These are phyloP conservation scores for Kodamaea neixiangensis DNA, from an alignment of 805 yeast genomes.

Conservation along the genomic window DNA sequence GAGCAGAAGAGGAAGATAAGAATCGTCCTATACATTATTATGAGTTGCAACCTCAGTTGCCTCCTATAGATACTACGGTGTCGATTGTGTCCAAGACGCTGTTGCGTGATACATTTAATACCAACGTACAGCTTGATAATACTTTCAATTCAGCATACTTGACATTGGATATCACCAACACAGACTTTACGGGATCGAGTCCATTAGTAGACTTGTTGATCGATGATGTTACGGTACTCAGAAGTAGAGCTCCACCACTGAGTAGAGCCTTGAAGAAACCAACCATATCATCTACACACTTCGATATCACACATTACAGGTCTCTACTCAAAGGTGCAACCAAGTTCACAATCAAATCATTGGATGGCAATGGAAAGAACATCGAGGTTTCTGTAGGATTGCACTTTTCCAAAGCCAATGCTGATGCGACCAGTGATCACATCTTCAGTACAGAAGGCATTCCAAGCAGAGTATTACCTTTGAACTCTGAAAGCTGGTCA, in stretches of 20 bases:
- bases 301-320: slow-evolving; percentile 27
- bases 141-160: slow-evolving; percentile 27
- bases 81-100: neutral
- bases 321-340: slow-evolving; percentile 19
- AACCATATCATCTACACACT: slow-evolving; percentile 19
- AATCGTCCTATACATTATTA: slow-evolving; percentile 1
- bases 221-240: slow-evolving; percentile 27
- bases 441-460: slow-evolving; percentile 2
- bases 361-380: slow-evolving; percentile 22
- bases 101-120: neutral
- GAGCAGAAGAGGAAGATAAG: neutral
- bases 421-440: neutral
- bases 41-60: slow-evolving; percentile 3
- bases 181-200: slow-evolving; percentile 13
- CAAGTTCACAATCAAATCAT: slow-evolving; percentile 17
- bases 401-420: slow-evolving; percentile 19
- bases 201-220: slow-evolving; percentile 24
- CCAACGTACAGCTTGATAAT: slow-evolving; percentile 13
- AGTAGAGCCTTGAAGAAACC: slow-evolving; percentile 1
- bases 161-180: slow-evolving; percentile 27
- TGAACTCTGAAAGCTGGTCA: slow-evolving; percentile 20
- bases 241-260: slow-evolving; percentile 27
- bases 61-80: neutral
- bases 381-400: slow-evolving; percentile 23
- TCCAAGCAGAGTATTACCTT: slow-evolving; percentile 19